Base-by-base conservation (phyloP, 2,329 filamentous ascomycete species). In the Metarhizium rileyi region DNA sequence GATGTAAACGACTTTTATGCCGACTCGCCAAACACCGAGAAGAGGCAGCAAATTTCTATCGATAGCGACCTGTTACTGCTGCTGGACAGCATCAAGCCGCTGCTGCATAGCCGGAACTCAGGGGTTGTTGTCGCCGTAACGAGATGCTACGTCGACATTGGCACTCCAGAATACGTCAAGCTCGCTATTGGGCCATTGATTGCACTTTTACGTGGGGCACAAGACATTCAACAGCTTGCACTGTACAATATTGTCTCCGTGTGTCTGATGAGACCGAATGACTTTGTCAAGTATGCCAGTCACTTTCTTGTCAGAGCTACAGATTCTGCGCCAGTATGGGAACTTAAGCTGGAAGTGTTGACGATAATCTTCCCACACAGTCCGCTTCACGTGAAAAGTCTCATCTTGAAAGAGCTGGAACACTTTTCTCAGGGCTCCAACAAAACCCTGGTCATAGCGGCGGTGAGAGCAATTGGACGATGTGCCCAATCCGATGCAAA, bases 221-320 rank as follows among this genome's bases (percentile, higher is more conserved):
- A 87, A 52, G 91, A 97, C 62, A 89, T 95, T 47, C 86, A 95
- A 62, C 84, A 94, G 61, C 79, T 95, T 36, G 90, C 89, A 1
- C 77, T 98, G 18, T 91, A 91, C 73, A 96, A 97, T 63, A 90
- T 97, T 52, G 90, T 96, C 10, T 86, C 89, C n/a, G 87, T 98
- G 42, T 93, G 88, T 60, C 74, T 97, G 10, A 72, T 76, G 26
- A 75, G 81, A 16, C 89, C 93, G 0, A 73, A 78, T 36, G 78
- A 84, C n/a, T 98, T 98, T 64, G 86, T 91, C 50, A 86, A 82
- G 61, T 91, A 95, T 61, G 81, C 86, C 18, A 87, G 86, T 30
- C 93, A 95, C 68, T 98, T 98, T 63, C 76, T 98, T 10, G 80
- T 98, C 47, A 83, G 84, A 50, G 80, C 85, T 42, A 85, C 82